A percentile compares a stretch with the other conserved stretches of the same genome.
These are phyloP conservation scores for Aphanomyces cochlioides DNA, from an alignment of 352 stramenopile genomes.

Conservation along the genomic window DNA sequence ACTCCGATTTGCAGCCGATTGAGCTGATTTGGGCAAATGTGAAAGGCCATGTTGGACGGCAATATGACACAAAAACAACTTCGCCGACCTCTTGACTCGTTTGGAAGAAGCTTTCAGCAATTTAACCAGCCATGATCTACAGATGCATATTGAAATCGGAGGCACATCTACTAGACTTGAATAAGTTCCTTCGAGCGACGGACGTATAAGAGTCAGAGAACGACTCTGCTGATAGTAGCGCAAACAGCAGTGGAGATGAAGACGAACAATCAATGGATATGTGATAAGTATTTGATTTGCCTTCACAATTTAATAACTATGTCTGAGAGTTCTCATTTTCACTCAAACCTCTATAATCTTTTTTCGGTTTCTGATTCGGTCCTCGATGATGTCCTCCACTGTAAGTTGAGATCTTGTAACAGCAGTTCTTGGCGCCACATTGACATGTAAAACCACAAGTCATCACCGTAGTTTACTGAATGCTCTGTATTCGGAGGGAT, in stretches of 20 bases:
- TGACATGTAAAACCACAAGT: too few relatives aligned
- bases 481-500: too few relatives aligned
- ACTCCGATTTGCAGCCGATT: constrained; percentile 36
- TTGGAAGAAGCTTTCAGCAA: constrained; percentile 20
- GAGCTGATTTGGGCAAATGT: constrained; percentile 33
- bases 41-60: constrained; percentile 29
- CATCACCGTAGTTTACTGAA: too few relatives aligned
- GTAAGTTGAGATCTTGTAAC: too few relatives aligned
- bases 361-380: too few relatives aligned
- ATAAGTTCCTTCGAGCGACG: neutral
- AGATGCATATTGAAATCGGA: neutral
- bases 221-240: neutral
- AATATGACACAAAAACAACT: constrained; percentile 26
- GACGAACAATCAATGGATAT: neutral
- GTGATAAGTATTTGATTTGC: too few relatives aligned
- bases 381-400: too few relatives aligned
- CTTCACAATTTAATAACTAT: too few relatives aligned
- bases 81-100: constrained; percentile 29
- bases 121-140: neutral
- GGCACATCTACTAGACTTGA: neutral
- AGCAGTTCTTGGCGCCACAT: too few relatives aligned
- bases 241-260: neutral
- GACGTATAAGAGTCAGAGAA: neutral
- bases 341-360: too few relatives aligned
- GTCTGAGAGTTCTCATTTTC: too few relatives aligned